Percentiles rank a stretch among this genome's conserved stretches.
These are phyloP conservation scores for Calonectria ilicicola DNA, from an alignment of 2,329 filamentous ascomycete species.

Conservation along the genomic window DNA sequence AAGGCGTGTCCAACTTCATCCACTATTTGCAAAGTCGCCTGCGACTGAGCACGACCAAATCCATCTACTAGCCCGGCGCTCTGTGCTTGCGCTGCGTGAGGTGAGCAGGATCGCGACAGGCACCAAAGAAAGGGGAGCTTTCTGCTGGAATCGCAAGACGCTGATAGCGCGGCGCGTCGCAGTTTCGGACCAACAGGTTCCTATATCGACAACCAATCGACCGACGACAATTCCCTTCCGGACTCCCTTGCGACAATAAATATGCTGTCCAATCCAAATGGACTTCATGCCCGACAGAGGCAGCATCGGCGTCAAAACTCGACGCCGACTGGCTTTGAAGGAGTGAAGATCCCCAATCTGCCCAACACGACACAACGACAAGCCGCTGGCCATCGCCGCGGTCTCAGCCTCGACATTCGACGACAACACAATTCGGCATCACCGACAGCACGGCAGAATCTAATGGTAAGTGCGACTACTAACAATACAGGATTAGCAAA, in stretches of 20 bases:
- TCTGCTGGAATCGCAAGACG: background rate
- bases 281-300: constrained; percentile 71
- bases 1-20: constrained; percentile 43
- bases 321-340: constrained; percentile 82
- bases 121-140: background rate
- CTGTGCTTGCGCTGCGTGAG: constrained; percentile 88
- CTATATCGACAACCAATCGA: constrained; percentile 60
- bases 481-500: constrained; percentile 68
- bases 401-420: constrained; percentile 85
- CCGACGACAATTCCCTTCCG: constrained; percentile 68
- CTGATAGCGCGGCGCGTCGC: constrained; percentile 9
- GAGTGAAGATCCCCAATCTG: constrained; percentile 76
- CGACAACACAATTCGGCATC: constrained; percentile 60
- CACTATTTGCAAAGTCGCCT: constrained; percentile 51
- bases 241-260: constrained; percentile 75
- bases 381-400: constrained; percentile 76
- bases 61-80: constrained; percentile 74
- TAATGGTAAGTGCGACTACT: constrained; percentile 64
- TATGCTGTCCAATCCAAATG: constrained; percentile 84
- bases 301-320: constrained; percentile 88
- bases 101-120: constrained; percentile 55
- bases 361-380: constrained; percentile 62
- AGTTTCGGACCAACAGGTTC: constrained; percentile 64
- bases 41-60: constrained; percentile 62
- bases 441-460: constrained; percentile 46